phyloP scores from a whole-genome alignment of 2,329 filamentous ascomycete genomes.

The Endoconidiophora polonica region DNA sequence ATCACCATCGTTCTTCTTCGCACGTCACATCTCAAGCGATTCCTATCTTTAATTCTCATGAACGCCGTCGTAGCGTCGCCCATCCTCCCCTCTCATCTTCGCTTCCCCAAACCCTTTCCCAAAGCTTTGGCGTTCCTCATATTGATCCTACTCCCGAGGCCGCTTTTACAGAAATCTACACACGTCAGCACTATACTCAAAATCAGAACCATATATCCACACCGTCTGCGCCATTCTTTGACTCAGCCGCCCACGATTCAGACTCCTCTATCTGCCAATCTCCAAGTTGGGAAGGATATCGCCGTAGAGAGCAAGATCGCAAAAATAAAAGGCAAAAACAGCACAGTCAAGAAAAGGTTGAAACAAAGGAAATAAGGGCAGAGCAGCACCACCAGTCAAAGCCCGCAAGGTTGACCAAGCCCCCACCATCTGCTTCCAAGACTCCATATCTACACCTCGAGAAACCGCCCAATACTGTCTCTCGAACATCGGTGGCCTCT shows the following conservation, averaged over 20 bases:
- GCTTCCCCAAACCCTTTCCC: not conserved
- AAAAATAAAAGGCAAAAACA: not conserved
- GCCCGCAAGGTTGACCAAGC: constrained; percentile 6
- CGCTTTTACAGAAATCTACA: not conserved
- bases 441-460: constrained; percentile 11
- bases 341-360: not conserved
- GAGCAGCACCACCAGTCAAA: not conserved
- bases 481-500: not conserved
- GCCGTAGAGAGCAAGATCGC: not conserved
- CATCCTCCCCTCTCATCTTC: not conserved
- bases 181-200: too few species aligned
- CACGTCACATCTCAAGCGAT: constrained; percentile 1
- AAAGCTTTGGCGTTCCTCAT: too few species aligned
- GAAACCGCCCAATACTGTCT: not conserved
- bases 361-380: not conserved
- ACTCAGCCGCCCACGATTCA: not conserved
- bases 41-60: not conserved
- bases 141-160: not conserved
- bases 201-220: not conserved
- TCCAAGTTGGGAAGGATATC: not conserved
- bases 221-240: not conserved
- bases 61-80: not conserved
- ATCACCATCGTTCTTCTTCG: constrained; percentile 3
- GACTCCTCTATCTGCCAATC: constrained; percentile 5
- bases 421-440: constrained; percentile 11